Conservation (phyloP, 179 eudicot genomes). For the Silene vulgaris region DNA sequence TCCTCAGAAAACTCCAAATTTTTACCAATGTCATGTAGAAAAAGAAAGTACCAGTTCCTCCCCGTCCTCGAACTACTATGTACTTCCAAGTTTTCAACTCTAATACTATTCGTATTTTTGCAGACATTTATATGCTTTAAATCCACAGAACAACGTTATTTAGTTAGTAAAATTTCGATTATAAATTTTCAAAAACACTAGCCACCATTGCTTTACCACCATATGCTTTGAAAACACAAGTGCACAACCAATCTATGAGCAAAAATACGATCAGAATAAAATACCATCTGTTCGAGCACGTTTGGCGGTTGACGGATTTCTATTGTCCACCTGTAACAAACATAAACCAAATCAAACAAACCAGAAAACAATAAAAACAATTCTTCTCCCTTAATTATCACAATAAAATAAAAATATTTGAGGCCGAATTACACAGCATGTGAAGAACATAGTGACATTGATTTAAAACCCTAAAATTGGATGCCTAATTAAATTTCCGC, state of each 20-base stretch:
- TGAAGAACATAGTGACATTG: background rate
- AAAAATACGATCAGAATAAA: background rate
- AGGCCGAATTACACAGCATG: background rate
- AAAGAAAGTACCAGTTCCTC: no score
- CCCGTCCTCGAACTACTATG: no score
- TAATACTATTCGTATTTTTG: no score
- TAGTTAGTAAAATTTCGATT: background rate
- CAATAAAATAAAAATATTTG: no score
- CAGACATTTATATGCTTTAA: no score
- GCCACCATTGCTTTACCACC: background rate
- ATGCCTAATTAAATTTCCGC: background rate
- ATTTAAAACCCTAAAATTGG: slow-evolving; percentile 9
- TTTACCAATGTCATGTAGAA: no score
- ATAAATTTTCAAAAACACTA: background rate
- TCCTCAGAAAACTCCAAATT: no score
- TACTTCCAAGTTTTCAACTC: no score
- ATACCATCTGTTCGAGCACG: slow-evolving; percentile 93
- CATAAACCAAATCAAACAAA: slow-evolving; percentile 11
- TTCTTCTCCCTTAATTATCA: background rate
- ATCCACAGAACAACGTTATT: background rate
- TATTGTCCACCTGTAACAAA: slow-evolving; percentile 62
- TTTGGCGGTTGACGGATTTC: slow-evolving; percentile 78
- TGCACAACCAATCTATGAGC: background rate
- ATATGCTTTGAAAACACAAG: background rate
- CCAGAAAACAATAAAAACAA: background rate